Evolutionary conservation across 2,329 filamentous ascomycete genomes (phyloP).

Genomic region (Lecanicillium sp.): DNA sequence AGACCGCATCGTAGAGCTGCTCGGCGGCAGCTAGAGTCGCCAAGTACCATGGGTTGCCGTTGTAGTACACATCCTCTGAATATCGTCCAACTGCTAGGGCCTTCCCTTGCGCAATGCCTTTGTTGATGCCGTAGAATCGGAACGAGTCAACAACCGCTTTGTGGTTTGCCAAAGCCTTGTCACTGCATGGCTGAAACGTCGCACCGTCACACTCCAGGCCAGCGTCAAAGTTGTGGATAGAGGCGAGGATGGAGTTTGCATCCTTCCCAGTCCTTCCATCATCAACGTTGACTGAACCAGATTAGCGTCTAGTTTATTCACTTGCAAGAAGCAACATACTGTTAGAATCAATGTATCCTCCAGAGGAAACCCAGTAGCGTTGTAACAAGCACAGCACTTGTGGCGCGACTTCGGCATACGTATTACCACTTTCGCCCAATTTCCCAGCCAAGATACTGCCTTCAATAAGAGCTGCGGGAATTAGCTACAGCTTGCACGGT

Average conservation of each 20-base stretch:
- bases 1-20: conserved; percentile 69
- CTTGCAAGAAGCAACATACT: conserved; percentile 26
- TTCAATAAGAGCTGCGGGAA: conserved; percentile 46
- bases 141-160: conserved; percentile 71
- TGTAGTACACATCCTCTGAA: conserved; percentile 65
- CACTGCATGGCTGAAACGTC: conserved; percentile 74
- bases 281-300: conserved; percentile 41
- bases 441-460: conserved; percentile 58
- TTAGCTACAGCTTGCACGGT: not conserved
- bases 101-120: conserved; percentile 48
- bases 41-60: conserved; percentile 77
- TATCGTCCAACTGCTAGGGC: conserved; percentile 62
- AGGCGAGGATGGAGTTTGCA: conserved; percentile 59
- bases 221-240: conserved; percentile 65
- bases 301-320: not conserved
- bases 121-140: conserved; percentile 65
- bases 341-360: conserved; percentile 61
- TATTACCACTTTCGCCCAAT: conserved; percentile 51
- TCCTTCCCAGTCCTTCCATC: conserved; percentile 62
- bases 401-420: conserved; percentile 58
- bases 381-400: conserved; percentile 68
- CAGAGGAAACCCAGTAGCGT: conserved; percentile 58
- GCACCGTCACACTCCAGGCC: conserved; percentile 55
- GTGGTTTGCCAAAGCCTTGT: conserved; percentile 63
- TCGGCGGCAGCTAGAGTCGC: conserved; percentile 71